These are phyloP conservation scores for Colletotrichum limetticola DNA, from an alignment of 2,329 filamentous ascomycete species.

Conservation along the genomic window DNA sequence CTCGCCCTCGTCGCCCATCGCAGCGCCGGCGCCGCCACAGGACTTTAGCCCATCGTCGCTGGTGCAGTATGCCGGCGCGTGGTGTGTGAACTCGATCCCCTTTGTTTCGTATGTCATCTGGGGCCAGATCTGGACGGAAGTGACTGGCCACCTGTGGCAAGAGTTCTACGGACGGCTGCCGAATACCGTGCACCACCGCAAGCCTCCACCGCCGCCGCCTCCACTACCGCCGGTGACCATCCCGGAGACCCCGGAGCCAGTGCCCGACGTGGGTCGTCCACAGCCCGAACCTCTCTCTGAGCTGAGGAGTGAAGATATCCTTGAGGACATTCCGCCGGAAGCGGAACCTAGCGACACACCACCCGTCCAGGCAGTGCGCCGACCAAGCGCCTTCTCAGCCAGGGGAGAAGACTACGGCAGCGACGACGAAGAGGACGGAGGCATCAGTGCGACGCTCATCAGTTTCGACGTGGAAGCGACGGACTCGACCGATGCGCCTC, in stretches of 20 bases:
- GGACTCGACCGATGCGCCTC: conserved; percentile 61
- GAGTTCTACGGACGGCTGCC: conserved; percentile 53
- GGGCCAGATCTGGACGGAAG: conserved; percentile 49
- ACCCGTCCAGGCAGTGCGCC: conserved; percentile 48
- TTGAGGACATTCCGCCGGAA: not conserved
- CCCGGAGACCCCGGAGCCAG: conserved; percentile 7
- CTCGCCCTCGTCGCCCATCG: conserved; percentile 60
- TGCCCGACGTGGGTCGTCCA: conserved; percentile 9
- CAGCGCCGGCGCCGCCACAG: conserved; percentile 54
- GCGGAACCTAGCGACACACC: conserved; percentile 30
- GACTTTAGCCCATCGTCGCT: conserved; percentile 52
- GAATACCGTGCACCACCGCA: conserved; percentile 46
- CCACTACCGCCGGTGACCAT: conserved; percentile 35
- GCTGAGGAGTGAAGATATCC: not conserved
- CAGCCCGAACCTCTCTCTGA: conserved; percentile 8
- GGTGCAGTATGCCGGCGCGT: conserved; percentile 54
- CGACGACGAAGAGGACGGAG: conserved; percentile 67
- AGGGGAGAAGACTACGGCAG: conserved; percentile 64
- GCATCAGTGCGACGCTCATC: conserved; percentile 66
- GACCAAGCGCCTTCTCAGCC: conserved; percentile 59
- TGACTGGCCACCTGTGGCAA: conserved; percentile 50
- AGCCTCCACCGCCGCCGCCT: conserved; percentile 37
- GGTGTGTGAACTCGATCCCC: conserved; percentile 56
- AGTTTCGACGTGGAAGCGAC: conserved; percentile 71
- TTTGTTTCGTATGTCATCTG: conserved; percentile 59